Evolutionary conservation across 2,329 filamentous ascomycete genomes (phyloP), one percentile per base, ranked within the genome.

Genomic region (Sphaceloma murrayae): DNA sequence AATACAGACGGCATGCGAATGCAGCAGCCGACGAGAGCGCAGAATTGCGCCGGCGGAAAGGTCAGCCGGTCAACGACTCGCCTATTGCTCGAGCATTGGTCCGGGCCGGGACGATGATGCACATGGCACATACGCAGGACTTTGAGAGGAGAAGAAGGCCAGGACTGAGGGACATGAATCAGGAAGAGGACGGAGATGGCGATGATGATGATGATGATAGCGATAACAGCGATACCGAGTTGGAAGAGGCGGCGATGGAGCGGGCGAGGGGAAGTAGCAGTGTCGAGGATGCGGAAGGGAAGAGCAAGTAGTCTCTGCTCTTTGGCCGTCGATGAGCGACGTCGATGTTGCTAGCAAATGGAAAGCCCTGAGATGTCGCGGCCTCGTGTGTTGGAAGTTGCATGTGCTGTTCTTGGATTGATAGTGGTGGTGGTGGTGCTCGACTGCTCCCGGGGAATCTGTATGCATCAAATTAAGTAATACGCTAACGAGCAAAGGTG

Each of bases 121-220:
- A 85, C 3, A 74, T 80, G 49, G 89, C 89, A 4, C 91, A 96
- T 60, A 82, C 77, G 49, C 82, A 94, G 60, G 89, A 96, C 64
- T 96, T 95, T 60, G 84, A 93, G 64, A 82, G 91, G 67, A 83
- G 77, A 60, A 73, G 77, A 50, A 72, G 68, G 19, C 69, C 70
- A 0, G 67, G 68, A 26, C 58, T 67, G 9, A 58, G 67, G 10
- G 42, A 34, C 30, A 45, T 34, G 42, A 45, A 34, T 11, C 14
- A 32, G 3, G 42, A 45, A 13, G 42, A 36, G 16, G 16, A 32
- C 24, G 39, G 39, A n/a, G n/a, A n/a, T n/a, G n/a, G n/a, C 4
- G 43, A 46, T 18, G 52, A 48, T 9, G 52, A 54, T 3, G 53
- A 53, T 3, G 59, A 57, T 6, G 59, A 60, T 13, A 57, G 55